phyloP scores from a whole-genome alignment of 2,329 filamentous ascomycete genomes.

The Rhinocladiella similis region DNA sequence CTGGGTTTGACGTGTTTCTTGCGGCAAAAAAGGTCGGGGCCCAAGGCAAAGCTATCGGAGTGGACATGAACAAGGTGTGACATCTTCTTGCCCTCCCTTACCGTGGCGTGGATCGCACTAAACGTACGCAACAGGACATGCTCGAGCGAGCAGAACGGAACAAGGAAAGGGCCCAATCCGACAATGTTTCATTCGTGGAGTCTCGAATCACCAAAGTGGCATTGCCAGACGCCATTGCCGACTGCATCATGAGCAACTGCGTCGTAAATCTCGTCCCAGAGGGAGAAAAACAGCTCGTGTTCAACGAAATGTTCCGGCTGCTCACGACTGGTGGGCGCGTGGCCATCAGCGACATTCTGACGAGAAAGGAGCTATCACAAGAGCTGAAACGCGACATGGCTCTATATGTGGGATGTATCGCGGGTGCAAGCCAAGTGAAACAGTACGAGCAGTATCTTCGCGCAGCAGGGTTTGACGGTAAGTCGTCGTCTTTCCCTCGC shows the following conservation, averaged over 20 bases:
- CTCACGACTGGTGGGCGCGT: constrained; percentile 58
- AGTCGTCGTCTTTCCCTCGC: constrained; percentile 3
- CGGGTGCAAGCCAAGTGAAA: constrained; percentile 54
- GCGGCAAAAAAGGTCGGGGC: constrained; percentile 53
- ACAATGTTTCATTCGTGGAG: constrained; percentile 55
- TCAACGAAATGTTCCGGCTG: constrained; percentile 58
- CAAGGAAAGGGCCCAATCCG: constrained; percentile 37
- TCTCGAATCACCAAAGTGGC: constrained; percentile 52
- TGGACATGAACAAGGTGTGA: constrained; percentile 61
- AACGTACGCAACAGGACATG: constrained; percentile 50
- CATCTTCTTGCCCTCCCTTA: neutral
- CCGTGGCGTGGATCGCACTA: neutral
- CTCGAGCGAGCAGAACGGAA: constrained; percentile 51
- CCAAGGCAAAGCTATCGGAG: constrained; percentile 53
- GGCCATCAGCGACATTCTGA: constrained; percentile 60
- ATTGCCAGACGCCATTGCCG: constrained; percentile 43
- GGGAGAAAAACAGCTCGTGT: constrained; percentile 54
- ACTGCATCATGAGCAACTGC: constrained; percentile 65
- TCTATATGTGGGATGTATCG: constrained; percentile 61
- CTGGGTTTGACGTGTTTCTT: constrained; percentile 59
- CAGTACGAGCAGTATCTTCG: constrained; percentile 56
- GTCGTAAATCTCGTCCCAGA: constrained; percentile 60
- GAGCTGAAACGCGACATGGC: constrained; percentile 50
- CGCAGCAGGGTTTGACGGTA: constrained; percentile 53
- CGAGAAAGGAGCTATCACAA: constrained; percentile 45